These are phyloP conservation scores for Aaosphaeria pasadenensis DNA, from an alignment of 2,329 filamentous ascomycete species.

Conservation along the genomic window DNA sequence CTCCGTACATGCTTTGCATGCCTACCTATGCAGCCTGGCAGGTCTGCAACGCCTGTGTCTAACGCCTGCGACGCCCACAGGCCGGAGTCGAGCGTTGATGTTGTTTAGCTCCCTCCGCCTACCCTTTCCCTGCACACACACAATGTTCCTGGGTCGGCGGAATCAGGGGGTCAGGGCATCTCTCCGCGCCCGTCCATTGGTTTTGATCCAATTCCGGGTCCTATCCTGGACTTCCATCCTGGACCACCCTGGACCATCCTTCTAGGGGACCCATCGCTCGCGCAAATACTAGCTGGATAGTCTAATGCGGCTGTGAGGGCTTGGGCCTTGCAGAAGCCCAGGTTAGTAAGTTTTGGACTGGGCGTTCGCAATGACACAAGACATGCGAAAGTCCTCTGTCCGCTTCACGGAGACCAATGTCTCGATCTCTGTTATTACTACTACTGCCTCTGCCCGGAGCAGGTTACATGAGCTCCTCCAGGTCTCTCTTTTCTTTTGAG, in stretches of 20 bases:
- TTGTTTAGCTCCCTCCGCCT: too few species aligned
- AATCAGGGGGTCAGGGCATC: slow-evolving; percentile 20
- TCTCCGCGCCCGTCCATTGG: slow-evolving; percentile 23
- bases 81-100: too few species aligned
- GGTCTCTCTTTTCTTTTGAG: slow-evolving; percentile 15
- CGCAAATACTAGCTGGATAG: slow-evolving; percentile 21
- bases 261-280: too few species aligned
- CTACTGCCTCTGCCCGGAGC: slow-evolving; percentile 23
- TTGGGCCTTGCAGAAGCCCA: slow-evolving; percentile 30
- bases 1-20: too few species aligned
- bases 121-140: too few species aligned
- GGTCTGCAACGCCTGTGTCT: too few species aligned
- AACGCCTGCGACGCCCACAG: too few species aligned
- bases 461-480: slow-evolving; percentile 1
- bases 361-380: slow-evolving; percentile 35
- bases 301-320: slow-evolving; percentile 31
- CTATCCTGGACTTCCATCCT: slow-evolving; percentile 17
- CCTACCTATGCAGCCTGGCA: too few species aligned
- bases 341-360: slow-evolving; percentile 29
- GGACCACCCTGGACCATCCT: slow-evolving; percentile 1
- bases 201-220: not conserved
- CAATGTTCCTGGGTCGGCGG: slow-evolving; percentile 4
- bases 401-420: slow-evolving; percentile 23
- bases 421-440: slow-evolving; percentile 26
- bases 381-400: slow-evolving; percentile 24